Base-by-base conservation (phyloP, 2,329 filamentous ascomycete species). In the Cytospora chrysosperma region DNA sequence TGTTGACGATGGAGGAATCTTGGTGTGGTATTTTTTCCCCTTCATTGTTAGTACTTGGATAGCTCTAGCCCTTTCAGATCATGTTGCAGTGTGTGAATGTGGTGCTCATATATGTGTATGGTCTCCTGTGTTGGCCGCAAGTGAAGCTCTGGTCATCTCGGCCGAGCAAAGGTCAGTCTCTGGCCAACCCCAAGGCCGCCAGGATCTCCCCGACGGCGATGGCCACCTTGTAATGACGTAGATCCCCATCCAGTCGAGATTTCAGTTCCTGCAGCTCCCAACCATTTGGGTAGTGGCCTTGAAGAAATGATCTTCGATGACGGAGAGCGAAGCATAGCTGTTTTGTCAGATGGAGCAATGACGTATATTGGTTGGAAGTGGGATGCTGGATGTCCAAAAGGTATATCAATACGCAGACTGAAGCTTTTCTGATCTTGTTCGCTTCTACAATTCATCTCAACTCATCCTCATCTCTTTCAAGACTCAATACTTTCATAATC, bases 271-370 rank as follows among this genome's bases (percentile, higher is more conserved):
- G 56, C 47, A 63, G 56, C 52, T 28, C 53, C 51, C 60, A 56
- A 54, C 37, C 57, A 28, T 62, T 43, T 51, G 52, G 6, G 61
- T 49, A 37, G 47, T 56, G 54, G 50, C 43, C 50, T 32, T 50
- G 32, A 28, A 30, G 43, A 9, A 57, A 56, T 61, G 61, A 66
- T 64, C 58, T 63, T 54, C 61, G 58, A 66, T 64, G 64, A 66
- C 64, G 56, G 62, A 57, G 26, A 24, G 24, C 34, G 37, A 34
- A 13, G 52, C 24, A 55, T 24, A 37, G 30, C 43, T 40, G 52
- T 21, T n/a, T 28, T 53, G 43, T 58, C 59, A 40, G 43, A 61
- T 53, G 54, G 26, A 51, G 32, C 26, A 28, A 65, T 65, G 63
- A 65, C 63, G 63, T 65, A 63, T 47, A 49, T n/a, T 10, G 12